Conservation (phyloP, 176 grass and related monocot genomes). For the Oryza coarctata region DNA sequence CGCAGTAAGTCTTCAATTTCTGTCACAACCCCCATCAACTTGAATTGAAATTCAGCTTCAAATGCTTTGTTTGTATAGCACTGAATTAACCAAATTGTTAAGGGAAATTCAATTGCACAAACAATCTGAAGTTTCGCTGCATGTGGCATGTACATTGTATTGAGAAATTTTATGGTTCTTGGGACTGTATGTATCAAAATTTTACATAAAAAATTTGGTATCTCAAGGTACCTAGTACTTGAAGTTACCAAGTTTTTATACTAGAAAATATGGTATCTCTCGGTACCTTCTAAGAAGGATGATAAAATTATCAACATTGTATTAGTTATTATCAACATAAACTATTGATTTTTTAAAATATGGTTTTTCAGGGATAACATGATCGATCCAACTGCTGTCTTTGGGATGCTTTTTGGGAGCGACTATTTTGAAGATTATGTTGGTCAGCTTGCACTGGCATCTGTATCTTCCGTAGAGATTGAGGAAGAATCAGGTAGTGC, state of each 20-base stretch:
- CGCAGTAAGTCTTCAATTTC: slow-evolving; percentile 55
- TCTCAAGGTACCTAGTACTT: too few species aligned
- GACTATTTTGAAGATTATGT: slow-evolving; percentile 99
- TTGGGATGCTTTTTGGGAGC: slow-evolving; percentile 98
- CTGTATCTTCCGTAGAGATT: slow-evolving; percentile 75
- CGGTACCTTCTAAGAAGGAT: too few species aligned
- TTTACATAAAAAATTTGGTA: too few species aligned
- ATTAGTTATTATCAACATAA: not conserved
- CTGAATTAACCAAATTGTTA: not conserved
- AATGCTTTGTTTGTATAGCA: not conserved
- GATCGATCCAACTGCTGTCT: slow-evolving; percentile 89
- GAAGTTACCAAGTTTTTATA: too few species aligned
- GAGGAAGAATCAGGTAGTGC: slow-evolving; percentile 56
- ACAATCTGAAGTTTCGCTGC: not conserved
- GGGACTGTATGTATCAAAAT: too few species aligned
- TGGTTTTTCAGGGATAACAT: slow-evolving; percentile 66
- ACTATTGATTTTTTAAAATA: not conserved
- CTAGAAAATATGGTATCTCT: too few species aligned
- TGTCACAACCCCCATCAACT: not conserved
- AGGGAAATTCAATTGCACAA: not conserved
- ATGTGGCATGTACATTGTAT: not conserved
- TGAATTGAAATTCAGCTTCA: not conserved
- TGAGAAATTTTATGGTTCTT: too few species aligned
- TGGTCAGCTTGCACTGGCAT: slow-evolving; percentile 88
- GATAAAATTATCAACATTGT: too few species aligned